Base-by-base conservation (phyloP, 2,329 filamentous ascomycete genomes). In the Phyllosticta ampelicida region DNA sequence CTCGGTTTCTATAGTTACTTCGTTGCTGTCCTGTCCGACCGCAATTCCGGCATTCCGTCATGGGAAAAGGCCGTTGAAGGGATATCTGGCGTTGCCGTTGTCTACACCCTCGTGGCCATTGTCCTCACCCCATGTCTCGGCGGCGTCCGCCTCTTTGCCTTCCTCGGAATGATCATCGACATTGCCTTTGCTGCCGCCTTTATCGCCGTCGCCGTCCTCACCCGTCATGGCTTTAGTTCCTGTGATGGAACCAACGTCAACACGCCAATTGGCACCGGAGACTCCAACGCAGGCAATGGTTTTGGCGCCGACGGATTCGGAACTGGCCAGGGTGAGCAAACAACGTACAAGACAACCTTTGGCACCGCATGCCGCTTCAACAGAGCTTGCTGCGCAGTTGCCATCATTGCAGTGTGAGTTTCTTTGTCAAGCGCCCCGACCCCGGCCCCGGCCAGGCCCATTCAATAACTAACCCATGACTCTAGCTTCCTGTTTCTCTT, bases 1-100 rank as follows among this genome's bases (percentile, higher is more conserved):
- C 81, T 96, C 61, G 86, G 81, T 64, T 81, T 94, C 61, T 74
- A 86, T 78, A 86, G 85, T 54, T 96, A 95, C 78, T 95, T 90
- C 78, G 82, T 96, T 54, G 83, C 86, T 9, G 80, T 86, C 9
- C 81, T 91, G 13, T 71, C 80, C 61, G 82, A 86, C 66, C 83
- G 89, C 73, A 66, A 84, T 64, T 71, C 85, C 13, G 59, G 67
- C 60, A 90, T 91, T 63, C 77, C 80, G 18, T 82, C 73, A 64
- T 86, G 81, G 75, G 75, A 86, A 60, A 84, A 85, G 58, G 89
- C 88, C 26, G 87, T 94, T 58, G 85, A 85, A 57, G 72, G 71
- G 59, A 85, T 96, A 60, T 80, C 88, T 0, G 91, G 90, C 54
- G 80, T 80, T 1, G 88, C 84, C 2, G 81, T 86, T 0, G 69